These are phyloP conservation scores for Dimargaris verticillata DNA, from an alignment of 192 early-diverging fungal genomes.

Conservation along the genomic window DNA sequence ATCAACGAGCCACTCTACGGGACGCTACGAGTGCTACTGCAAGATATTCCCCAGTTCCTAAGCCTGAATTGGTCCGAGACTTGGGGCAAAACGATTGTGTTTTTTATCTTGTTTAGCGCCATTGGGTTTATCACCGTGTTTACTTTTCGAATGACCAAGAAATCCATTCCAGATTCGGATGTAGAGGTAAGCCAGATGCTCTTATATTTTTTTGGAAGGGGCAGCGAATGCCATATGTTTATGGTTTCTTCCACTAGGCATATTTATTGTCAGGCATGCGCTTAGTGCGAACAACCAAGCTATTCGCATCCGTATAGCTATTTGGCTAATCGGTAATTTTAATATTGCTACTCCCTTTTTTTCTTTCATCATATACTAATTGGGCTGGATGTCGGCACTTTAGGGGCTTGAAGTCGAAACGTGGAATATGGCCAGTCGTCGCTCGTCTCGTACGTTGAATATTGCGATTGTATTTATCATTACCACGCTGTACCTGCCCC, in stretches of 20 bases:
- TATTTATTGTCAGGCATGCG: too few relatives aligned
- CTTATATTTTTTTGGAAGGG: too few relatives aligned
- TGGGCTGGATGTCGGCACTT: too few relatives aligned
- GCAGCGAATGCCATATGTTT: too few relatives aligned
- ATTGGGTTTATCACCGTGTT: conserved; percentile 12
- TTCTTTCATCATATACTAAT: too few relatives aligned
- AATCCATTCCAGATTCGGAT: conserved; percentile 5
- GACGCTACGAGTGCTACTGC: conserved; percentile 23
- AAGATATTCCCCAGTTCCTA: conserved; percentile 20
- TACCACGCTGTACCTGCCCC: conserved; percentile 29
- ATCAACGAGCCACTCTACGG: conserved; percentile 18
- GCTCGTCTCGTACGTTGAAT: conserved; percentile 14
- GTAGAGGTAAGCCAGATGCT: too few relatives aligned
- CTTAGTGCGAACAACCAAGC: too few relatives aligned
- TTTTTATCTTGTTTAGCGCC: conserved; percentile 22
- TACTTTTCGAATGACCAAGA: conserved; percentile 2
- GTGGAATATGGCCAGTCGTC: conserved; percentile 14
- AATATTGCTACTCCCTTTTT: too few relatives aligned
- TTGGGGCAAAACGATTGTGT: conserved; percentile 23
- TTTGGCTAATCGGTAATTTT: too few relatives aligned
- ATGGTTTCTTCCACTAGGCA: too few relatives aligned
- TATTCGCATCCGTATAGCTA: too few relatives aligned
- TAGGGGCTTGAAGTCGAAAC: conserved; percentile 12
- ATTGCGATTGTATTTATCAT: conserved; percentile 20
- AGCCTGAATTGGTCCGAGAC: conserved; percentile 29